phyloP scores from a whole-genome alignment of 2,329 filamentous ascomycete genomes.

The Exophiala alcalophila region DNA sequence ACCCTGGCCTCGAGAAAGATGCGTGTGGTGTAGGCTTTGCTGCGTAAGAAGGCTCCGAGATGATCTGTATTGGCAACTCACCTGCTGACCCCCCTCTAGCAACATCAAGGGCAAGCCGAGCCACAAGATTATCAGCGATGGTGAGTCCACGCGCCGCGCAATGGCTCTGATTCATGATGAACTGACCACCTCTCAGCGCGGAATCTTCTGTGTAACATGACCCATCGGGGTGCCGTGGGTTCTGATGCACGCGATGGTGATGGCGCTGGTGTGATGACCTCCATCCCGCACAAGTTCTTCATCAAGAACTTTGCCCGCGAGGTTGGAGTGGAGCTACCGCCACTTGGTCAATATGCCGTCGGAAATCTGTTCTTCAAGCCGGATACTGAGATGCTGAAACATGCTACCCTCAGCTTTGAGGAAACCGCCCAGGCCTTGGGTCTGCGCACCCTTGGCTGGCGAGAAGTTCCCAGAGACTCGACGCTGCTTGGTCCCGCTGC shows the following conservation, averaged over 20 bases:
- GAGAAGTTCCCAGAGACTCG: constrained; percentile 90
- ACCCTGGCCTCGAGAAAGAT: constrained; percentile 96
- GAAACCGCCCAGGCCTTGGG: constrained; percentile 85
- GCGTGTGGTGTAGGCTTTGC: constrained; percentile 98
- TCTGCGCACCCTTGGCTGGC: constrained; percentile 90
- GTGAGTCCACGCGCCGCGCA: constrained; percentile 51
- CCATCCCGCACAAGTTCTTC: constrained; percentile 97
- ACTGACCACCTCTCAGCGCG: constrained; percentile 63
- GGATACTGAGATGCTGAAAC: constrained; percentile 80
- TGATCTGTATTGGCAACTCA: constrained; percentile 54
- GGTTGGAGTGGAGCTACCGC: constrained; percentile 81
- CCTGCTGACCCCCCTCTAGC: constrained; percentile 48
- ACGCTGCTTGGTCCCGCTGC: constrained; percentile 89
- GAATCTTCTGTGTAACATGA: constrained; percentile 99
- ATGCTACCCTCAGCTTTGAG: constrained; percentile 91
- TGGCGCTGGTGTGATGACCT: constrained; percentile 98
- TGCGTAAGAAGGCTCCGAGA: constrained; percentile 98
- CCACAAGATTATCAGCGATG: constrained; percentile 99
- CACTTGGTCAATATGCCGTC: constrained; percentile 88
- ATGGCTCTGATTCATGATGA: constrained; percentile 6
- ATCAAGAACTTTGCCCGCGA: constrained; percentile 96
- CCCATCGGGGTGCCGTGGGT: constrained; percentile 95
- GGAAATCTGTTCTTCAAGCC: constrained; percentile 99
- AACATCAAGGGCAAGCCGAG: constrained; percentile 96
- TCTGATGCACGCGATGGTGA: constrained; percentile 98